A percentile compares a stretch with the other conserved stretches of the same genome.
Conservation (phyloP, 805 yeast genomes). For the Saccharomycopsis sp. region DNA sequence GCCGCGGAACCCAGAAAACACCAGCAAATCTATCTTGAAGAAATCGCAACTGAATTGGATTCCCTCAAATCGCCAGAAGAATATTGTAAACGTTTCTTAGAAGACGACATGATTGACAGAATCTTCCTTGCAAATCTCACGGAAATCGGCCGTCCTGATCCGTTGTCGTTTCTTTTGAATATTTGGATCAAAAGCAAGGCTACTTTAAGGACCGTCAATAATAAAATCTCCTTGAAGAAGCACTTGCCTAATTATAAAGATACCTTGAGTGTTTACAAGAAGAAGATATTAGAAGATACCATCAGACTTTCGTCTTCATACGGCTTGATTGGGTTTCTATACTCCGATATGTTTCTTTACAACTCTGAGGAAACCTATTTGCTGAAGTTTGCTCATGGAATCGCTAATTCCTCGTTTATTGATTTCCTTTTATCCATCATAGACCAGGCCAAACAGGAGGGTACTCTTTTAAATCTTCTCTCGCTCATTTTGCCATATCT, state of each 20-base stretch:
- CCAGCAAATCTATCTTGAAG: neutral
- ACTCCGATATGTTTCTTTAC: slow-evolving; percentile 44
- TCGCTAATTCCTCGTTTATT: slow-evolving; percentile 26
- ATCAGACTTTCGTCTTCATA: slow-evolving; percentile 49
- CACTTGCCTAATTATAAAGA: slow-evolving; percentile 37
- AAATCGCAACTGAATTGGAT: neutral
- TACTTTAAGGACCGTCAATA: slow-evolving; percentile 8
- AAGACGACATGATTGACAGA: slow-evolving; percentile 35
- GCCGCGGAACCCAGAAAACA: neutral
- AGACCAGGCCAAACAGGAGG: slow-evolving; percentile 58
- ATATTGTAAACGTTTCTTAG: slow-evolving; percentile 2
- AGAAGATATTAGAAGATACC: slow-evolving; percentile 40
- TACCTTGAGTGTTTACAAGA: slow-evolving; percentile 34
- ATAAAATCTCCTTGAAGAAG: slow-evolving; percentile 16
- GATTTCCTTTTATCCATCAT: slow-evolving; percentile 54
- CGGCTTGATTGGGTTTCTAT: slow-evolving; percentile 62
- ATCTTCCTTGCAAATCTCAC: slow-evolving; percentile 50
- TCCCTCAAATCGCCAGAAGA: neutral
- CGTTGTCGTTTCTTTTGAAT: slow-evolving; percentile 42
- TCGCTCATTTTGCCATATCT: slow-evolving; percentile 28
- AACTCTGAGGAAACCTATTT: slow-evolving; percentile 22
- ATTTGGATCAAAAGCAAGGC: slow-evolving; percentile 37
- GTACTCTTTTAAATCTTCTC: slow-evolving; percentile 34
- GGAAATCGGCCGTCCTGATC: slow-evolving; percentile 42
- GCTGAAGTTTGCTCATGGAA: slow-evolving; percentile 23